Conservation (phyloP, 1,139 yeast species). For the Blastobotrys persicus region DNA sequence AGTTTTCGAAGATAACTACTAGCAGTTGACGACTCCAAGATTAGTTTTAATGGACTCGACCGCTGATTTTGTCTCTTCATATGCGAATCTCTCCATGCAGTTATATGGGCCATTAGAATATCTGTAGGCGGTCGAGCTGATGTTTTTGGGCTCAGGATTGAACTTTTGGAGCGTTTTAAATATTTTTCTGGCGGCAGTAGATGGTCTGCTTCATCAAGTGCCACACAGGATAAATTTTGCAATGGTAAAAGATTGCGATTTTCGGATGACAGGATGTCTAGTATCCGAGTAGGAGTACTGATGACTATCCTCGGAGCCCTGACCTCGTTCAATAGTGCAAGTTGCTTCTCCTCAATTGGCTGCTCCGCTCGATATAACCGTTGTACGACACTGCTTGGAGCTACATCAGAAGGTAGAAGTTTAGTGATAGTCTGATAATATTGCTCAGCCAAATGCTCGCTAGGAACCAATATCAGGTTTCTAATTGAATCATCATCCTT, state of each 20-base stretch:
- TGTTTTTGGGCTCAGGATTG: conserved; percentile 8
- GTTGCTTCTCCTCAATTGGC: conserved; percentile 63
- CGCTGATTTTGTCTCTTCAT: conserved; percentile 13
- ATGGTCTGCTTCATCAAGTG: conserved; percentile 27
- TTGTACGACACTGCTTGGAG: conserved; percentile 45
- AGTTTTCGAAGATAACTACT: conserved; percentile 15
- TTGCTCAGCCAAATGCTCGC: conserved; percentile 77
- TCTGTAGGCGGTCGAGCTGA: conserved; percentile 19
- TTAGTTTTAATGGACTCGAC: conserved; percentile 20
- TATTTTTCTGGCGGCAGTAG: conserved; percentile 17
- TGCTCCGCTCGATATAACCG: conserved; percentile 80
- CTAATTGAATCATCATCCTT: conserved; percentile 18
- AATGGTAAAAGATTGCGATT: conserved; percentile 22
- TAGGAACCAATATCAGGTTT: conserved; percentile 66
- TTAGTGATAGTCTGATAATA: conserved; percentile 44
- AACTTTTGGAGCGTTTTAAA: conserved; percentile 7
- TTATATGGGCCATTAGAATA: conserved; percentile 23
- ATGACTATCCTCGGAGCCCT: conserved; percentile 76
- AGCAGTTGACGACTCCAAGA: conserved; percentile 23
- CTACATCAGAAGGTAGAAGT: conserved; percentile 46
- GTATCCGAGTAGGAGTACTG: conserved; percentile 84
- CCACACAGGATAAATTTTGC: conserved; percentile 23
- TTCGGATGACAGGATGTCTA: conserved; percentile 56
- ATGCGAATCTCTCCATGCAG: conserved; percentile 24
- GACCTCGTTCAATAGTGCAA: conserved; percentile 53